Percentiles rank a stretch among this genome's conserved stretches.
Evolutionary conservation across 495 filamentous ascomycete species (phyloP).

Genomic region (Schizothecium vesticola): DNA sequence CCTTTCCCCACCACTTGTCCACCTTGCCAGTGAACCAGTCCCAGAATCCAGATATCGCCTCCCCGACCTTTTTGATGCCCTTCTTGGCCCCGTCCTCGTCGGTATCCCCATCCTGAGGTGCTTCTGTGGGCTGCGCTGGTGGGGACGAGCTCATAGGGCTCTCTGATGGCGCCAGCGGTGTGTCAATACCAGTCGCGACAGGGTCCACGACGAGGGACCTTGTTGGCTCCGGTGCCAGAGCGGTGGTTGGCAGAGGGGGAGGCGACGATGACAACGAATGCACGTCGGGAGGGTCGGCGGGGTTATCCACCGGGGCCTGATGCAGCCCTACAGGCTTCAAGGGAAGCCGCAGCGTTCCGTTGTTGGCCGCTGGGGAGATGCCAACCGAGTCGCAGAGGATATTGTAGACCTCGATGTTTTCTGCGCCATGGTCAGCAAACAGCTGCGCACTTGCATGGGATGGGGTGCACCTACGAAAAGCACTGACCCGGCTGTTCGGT

Average conservation of each 20-base stretch:
- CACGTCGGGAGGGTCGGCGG: conserved; percentile 26
- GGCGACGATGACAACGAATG: background rate
- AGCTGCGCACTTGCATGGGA: background rate
- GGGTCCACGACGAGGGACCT: conserved; percentile 17
- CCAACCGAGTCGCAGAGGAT: conserved; percentile 82
- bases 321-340: conserved; percentile 66
- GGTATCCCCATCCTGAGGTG: conserved; percentile 1
- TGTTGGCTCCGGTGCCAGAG: background rate
- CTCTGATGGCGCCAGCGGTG: conserved; percentile 1
- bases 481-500: conserved; percentile 70
- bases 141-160: conserved; percentile 19
- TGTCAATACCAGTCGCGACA: background rate
- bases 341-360: conserved; percentile 81
- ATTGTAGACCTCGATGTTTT: conserved; percentile 95
- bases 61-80: background rate
- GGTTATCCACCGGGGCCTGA: conserved; percentile 31
- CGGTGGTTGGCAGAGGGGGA: background rate
- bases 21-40: conserved; percentile 48
- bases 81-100: background rate
- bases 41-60: conserved; percentile 34
- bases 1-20: conserved; percentile 31
- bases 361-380: conserved; percentile 64
- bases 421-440: conserved; percentile 36
- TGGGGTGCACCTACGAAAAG: conserved; percentile 65
- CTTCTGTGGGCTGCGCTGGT: conserved; percentile 14